A percentile compares a stretch with the other conserved stretches of the same genome.
These are phyloP conservation scores for Pythium dissimile DNA, from an alignment of 352 stramenopile species.

Conservation along the genomic window DNA sequence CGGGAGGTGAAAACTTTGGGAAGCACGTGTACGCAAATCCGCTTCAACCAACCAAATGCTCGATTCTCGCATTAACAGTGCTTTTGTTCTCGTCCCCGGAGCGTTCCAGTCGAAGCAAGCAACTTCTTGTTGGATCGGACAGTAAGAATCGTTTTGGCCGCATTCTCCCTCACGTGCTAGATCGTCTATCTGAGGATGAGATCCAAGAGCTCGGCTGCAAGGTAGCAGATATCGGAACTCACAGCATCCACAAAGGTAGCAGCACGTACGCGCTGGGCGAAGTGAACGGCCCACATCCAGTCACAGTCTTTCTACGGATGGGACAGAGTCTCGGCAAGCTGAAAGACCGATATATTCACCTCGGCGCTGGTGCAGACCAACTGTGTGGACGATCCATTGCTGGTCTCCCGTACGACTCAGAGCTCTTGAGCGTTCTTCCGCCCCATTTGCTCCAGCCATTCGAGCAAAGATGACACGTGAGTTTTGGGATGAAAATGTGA, in stretches of 20 bases:
- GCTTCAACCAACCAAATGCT: slow-evolving; percentile 8
- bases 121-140: slow-evolving; percentile 11
- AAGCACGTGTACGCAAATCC: slow-evolving; percentile 17
- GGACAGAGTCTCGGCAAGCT: slow-evolving; percentile 11
- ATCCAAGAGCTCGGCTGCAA: background rate
- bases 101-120: background rate
- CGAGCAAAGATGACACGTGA: background rate
- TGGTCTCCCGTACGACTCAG: slow-evolving; percentile 8
- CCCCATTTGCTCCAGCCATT: slow-evolving; percentile 5
- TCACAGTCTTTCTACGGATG: slow-evolving; percentile 11
- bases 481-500: background rate
- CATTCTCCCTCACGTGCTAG: background rate
- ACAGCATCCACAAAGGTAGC: slow-evolving; percentile 10
- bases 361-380: slow-evolving; percentile 9
- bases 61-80: slow-evolving; percentile 6
- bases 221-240: slow-evolving; percentile 1
- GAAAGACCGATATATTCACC: slow-evolving; percentile 9
- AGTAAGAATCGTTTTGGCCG: slow-evolving; percentile 9
- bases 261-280: slow-evolving; percentile 8
- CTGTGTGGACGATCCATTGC: slow-evolving; percentile 9
- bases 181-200: background rate
- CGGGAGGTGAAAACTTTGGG: slow-evolving; percentile 4
- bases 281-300: slow-evolving; percentile 5
- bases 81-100: slow-evolving; percentile 7
- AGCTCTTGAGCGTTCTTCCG: slow-evolving; percentile 3